Base-by-base conservation (phyloP, 768 basidiomycete genomes). In the Boletus insuetus region DNA sequence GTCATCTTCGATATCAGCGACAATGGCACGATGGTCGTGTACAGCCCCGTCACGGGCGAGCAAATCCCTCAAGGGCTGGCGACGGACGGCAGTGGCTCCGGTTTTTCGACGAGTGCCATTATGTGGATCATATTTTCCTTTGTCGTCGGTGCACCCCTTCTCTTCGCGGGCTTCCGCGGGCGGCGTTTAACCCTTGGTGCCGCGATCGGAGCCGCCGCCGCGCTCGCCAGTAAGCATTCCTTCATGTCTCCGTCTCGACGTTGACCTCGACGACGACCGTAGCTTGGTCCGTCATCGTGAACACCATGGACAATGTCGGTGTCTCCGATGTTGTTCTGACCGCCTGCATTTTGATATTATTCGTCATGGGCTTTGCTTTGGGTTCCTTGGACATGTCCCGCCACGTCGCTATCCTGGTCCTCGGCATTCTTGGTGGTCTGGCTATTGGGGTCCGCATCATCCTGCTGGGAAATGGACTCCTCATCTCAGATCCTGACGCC, bases 271-370 rank as follows among this genome's bases (percentile, higher is more conserved):
- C 51, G 22, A 40, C 26, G 24, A 32, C 37, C 31, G 20, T 10
- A 63, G 85, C 81, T 6, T 88, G 86, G 86, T 76, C 82, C 8
- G 81, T 85, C 12, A 73, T 88, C 46, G 72, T 82, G 53, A 88
- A 85, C 66, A 77, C 82, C 1, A 67, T 82, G 4, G 71, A 74
- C 54, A 69, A 77, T 4, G 62, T 71, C 8, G 80, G 82, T 20
- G 59, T 86, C 12, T 68, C 81, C 0, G 86, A 88, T 63, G 52
- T 79, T 19, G 63, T 80, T 6, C 68, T 88, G 40, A 79, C 79
- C 1, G 54, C 75, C 38, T 74, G 84, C 49, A 72, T 80, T 9
- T 53, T 87, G 24, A 75, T 67, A 0, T 73, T 82, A 48, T 86
- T 84, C 60, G 60, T 68, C 37, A 49, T 79, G 42, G 83, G 82